Base-by-base conservation (phyloP, 176 grass and related monocot genomes). In the Aegilops speltoides region DNA sequence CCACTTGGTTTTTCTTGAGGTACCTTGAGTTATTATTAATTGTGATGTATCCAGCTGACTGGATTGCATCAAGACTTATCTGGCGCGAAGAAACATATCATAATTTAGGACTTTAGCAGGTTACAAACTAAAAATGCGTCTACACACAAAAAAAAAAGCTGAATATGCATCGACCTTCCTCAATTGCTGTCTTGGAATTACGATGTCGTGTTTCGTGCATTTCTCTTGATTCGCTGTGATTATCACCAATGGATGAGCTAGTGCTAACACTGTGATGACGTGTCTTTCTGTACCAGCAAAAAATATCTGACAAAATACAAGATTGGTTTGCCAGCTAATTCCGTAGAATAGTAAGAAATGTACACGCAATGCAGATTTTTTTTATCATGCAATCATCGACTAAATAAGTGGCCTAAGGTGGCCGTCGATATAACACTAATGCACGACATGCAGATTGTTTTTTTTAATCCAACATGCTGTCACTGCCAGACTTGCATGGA, bases 91-190 rank as follows among this genome's bases (percentile, higher is more conserved):
- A 64, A 72, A 56, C 20, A 77, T 19, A 76, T 59, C 66, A 10
- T 75, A 57, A 26, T 85, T 89, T 59, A 43, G 23, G 32, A 19
- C 46, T 40, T 74, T 66, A 24, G 16, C 67, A 43, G n/a, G 66
- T 85, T 75, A 84, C n/a, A 46, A 46, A 46, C 43, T 13, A 4
- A 46, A 46, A 11, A 46, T 46, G 11, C 12, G 3, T 46, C 43
- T 14, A 13, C 12, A 46, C 12, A 4, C 10, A 13, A 12, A 3
- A 45, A 45, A 45, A 11, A 78, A 24, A 37, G 71, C 31, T 73
- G 66, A 85, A 75, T 17, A 65, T 59, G 31, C 67, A 75, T 59
- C 23, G 79, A 64, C 10, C 48, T 83, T 79, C 54, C 54, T 89
- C 8, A 52, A 52, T 52, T 52, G 4, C 52, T 60, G 57, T 22